These are phyloP conservation scores for Didymella keratinophila DNA, from an alignment of 2,329 filamentous ascomycete species.

Conservation along the genomic window DNA sequence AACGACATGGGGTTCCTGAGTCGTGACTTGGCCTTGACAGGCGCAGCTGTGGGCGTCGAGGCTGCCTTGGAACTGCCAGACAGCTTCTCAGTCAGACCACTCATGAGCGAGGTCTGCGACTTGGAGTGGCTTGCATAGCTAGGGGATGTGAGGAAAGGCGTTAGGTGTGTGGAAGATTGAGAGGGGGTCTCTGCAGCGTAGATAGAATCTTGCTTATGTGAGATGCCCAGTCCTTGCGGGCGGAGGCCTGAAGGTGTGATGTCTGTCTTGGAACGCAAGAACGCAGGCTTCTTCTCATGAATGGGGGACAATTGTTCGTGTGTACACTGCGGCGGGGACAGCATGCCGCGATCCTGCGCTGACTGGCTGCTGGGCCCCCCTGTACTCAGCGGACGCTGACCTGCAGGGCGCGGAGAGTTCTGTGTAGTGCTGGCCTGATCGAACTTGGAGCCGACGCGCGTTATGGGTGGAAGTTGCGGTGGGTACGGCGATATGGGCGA, in stretches of 20 bases:
- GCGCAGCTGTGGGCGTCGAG: slow-evolving; percentile 28
- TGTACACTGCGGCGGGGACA: slow-evolving; percentile 30
- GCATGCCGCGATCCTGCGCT: slow-evolving; percentile 27
- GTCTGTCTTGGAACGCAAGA: slow-evolving; percentile 28
- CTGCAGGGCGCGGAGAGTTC: slow-evolving; percentile 20
- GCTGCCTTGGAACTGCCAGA: slow-evolving; percentile 33
- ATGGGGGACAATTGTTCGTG: slow-evolving; percentile 31
- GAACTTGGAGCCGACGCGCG: slow-evolving; percentile 48
- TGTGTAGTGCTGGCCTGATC: slow-evolving; percentile 30
- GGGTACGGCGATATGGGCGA: slow-evolving; percentile 51
- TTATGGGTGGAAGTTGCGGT: slow-evolving; percentile 51
- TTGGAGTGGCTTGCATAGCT: slow-evolving; percentile 41
- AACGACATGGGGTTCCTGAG: slow-evolving; percentile 69
- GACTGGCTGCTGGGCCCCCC: slow-evolving; percentile 14
- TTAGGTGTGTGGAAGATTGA: slow-evolving; percentile 32
- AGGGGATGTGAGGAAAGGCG: slow-evolving; percentile 34
- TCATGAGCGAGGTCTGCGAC: slow-evolving; percentile 46
- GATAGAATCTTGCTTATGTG: slow-evolving; percentile 31
- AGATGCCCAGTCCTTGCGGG: slow-evolving; percentile 37
- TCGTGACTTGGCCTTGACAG: slow-evolving; percentile 57
- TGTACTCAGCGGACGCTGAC: slow-evolving; percentile 23
- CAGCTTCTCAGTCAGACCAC: slow-evolving; percentile 44
- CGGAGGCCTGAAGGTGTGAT: slow-evolving; percentile 45
- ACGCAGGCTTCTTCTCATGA: slow-evolving; percentile 32
- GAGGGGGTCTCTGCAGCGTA: slow-evolving; percentile 28